Base-by-base conservation (phyloP, 1,284 basidiomycete species). In the Cryptococcus sp. region DNA sequence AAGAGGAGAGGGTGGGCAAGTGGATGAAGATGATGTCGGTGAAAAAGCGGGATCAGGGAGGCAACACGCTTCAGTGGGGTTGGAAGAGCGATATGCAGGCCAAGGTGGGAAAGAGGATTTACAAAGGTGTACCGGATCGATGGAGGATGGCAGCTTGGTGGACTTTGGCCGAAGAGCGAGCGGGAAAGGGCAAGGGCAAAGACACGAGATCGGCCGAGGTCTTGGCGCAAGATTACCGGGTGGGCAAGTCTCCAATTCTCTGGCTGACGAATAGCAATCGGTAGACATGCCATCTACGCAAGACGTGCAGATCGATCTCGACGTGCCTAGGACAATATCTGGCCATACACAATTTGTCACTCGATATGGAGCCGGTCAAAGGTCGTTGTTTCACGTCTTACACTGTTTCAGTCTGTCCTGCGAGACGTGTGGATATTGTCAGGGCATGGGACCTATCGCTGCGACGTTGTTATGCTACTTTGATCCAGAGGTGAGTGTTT, bases 361-460 rank as follows among this genome's bases (percentile, higher is more conserved):
- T 41, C 80, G 95, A 48, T 99, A 98, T 73, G 95, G 95, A 40
- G 82, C 86, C 54, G 95, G 89, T 7, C 92, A 97, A 79, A 83
- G 92, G 11, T 87, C 87, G 2, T 77, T 97, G 3, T 98, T 98
- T 73, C 90, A 92, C 66, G 91, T 97, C 47, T 78, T 98, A 21
- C 94, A 98, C 69, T 83, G 82, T 38, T 91, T 97, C 66, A 93
- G 91, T 7, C 78, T 94, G 42, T 77, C 79, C 9, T 97, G 93
- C 73, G 70, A 76, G 12, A 78, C 80, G n/a, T 97, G 95, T 60
- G 95, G 92, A 2, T 99, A 99, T 71, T 94, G 94, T 49, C 95
- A 99, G 75, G 94, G 95, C 44, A 99, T 99, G 94, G 94, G 95
- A 0, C 89, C 93, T 5, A 88, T 98, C 46, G 92, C 93, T 0